A percentile compares a stretch with the other conserved stretches of the same genome.
Conservation (phyloP, 192 early-diverging fungal genomes). For the Backusella mclennaniae region DNA sequence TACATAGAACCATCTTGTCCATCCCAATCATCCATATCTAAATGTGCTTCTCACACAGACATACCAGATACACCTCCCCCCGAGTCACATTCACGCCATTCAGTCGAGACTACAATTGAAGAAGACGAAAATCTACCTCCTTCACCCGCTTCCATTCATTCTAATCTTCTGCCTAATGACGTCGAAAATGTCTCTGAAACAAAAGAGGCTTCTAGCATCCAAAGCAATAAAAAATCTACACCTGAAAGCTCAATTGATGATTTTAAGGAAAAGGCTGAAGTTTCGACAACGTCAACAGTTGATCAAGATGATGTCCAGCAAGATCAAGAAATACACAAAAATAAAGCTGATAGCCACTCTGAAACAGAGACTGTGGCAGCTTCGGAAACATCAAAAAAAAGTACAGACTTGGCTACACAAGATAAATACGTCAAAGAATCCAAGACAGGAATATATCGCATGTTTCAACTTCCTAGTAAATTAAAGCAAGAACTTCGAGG, state of each 20-base stretch:
- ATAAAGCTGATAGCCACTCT: neutral
- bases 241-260: neutral
- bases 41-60: neutral
- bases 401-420: neutral
- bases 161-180: neutral
- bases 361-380: neutral
- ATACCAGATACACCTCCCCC: constrained; percentile 9
- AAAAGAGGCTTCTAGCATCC: neutral
- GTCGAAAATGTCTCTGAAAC: neutral
- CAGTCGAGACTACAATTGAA: neutral
- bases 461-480: constrained; percentile 5
- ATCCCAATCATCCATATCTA: neutral
- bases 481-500: constrained; percentile 12
- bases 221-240: neutral
- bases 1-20: neutral
- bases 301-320: neutral
- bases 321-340: neutral
- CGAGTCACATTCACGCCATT: neutral
- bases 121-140: neutral
- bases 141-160: neutral
- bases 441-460: neutral
- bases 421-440: neutral
- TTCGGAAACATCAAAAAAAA: neutral
- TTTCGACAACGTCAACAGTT: neutral
- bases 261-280: neutral